Base-by-base conservation (phyloP, 2,329 filamentous ascomycete genomes). In the Capronia epimyces region DNA sequence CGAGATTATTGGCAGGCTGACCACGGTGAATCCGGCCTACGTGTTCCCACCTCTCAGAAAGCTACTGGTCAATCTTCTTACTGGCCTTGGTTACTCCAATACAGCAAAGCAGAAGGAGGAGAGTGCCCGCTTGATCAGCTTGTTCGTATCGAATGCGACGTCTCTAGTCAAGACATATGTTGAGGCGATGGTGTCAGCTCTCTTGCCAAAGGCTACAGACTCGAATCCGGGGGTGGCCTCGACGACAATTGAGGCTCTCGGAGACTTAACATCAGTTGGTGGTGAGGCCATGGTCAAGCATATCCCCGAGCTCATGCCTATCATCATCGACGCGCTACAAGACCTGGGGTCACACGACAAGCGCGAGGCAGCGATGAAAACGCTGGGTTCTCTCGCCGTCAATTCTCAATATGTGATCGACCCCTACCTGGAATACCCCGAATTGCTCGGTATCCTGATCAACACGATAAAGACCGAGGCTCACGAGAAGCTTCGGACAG, bases 361-460 rank as follows among this genome's bases (percentile, higher is more conserved):
- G 70, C 83, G 93, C 49, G 90, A 95, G 67, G 88, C 94, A 4
- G 91, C 93, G 2, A 75, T 98, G 25, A 87, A 87, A 59, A 93
- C 93, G 0, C 77, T 98, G 0, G 91, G 91, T 16, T 90, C 97
- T 65, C 74, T 98, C 48, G 89, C 93, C 4, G 95, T 89, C 64
- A 97, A 95, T 68, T 93, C 90, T 10, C 93, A 94, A 60, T 98
- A 98, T 70, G 94, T 98, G 46, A 97, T 98, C 53, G 83, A 90
- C 49, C 94, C 94, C 0, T 98, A 98, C 63, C 77, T 91, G 42
- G 90, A 98, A 54, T 95, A 97, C 62, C 93, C 94, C 0, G 86
- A 96, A 65, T 79, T 98, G 7, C 82, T 98, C 43, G 89, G 93
- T 54, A 87, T 97, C 22, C 73, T 98, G 9, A 91, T 96, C 65